A percentile compares a stretch with the other conserved stretches of the same genome.
Evolutionary conservation across 192 early-diverging fungal genomes (phyloP).

Genomic region (Chytriomyces sp.): DNA sequence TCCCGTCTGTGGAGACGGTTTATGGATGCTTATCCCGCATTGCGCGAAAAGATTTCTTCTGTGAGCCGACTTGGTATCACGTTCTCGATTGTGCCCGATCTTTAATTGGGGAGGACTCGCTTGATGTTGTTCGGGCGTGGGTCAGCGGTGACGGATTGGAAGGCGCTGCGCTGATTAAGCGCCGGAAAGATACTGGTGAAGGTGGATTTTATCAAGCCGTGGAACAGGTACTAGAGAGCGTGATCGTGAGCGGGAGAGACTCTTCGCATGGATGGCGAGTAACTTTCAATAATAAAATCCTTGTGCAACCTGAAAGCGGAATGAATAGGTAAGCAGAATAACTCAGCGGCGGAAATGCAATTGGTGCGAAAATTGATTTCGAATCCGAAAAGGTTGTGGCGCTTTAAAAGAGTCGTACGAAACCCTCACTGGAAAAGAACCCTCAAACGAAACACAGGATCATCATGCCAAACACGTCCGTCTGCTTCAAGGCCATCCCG

Average conservation of each 20-base stretch:
- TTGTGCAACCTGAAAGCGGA: not conserved
- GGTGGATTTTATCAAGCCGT: not conserved
- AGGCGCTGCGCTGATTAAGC: slow-evolving; percentile 4
- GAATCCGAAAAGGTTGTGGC: too few relatives aligned
- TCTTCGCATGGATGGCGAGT: not conserved
- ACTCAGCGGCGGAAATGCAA: too few relatives aligned
- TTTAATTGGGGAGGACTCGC: slow-evolving; percentile 17
- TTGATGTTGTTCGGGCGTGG: slow-evolving; percentile 26
- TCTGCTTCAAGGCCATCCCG: slow-evolving; percentile 49
- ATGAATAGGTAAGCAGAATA: too few relatives aligned
- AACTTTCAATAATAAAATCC: not conserved
- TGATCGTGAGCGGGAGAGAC: not conserved
- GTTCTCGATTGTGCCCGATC: not conserved
- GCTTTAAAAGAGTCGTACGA: too few relatives aligned
- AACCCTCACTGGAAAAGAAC: too few relatives aligned
- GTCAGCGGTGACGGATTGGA: slow-evolving; percentile 24
- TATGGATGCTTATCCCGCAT: not conserved
- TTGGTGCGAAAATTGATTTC: too few relatives aligned
- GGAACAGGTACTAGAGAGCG: slow-evolving; percentile 23
- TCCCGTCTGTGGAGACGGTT: not conserved
- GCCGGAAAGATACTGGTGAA: slow-evolving; percentile 21
- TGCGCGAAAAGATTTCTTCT: not conserved
- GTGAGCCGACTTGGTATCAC: not conserved
- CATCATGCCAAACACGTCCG: slow-evolving; percentile 41
- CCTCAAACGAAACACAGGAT: too few relatives aligned